A percentile compares a stretch with the other conserved stretches of the same genome.
phyloP scores from a whole-genome alignment of 495 filamentous ascomycete species.

The Apiosordaria backusii region DNA sequence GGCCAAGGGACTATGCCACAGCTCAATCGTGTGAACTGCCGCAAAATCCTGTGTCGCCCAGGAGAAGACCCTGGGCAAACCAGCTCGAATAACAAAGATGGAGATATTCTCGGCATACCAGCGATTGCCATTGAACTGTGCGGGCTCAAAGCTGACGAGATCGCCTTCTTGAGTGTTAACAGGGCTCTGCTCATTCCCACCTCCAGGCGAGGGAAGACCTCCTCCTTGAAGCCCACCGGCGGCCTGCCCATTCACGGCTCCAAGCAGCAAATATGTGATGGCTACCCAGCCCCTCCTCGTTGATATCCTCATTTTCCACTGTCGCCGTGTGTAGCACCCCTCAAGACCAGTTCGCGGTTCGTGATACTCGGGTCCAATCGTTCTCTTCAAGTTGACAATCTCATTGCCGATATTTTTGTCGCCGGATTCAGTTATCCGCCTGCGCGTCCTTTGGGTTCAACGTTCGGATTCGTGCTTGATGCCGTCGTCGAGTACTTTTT shows the following conservation, averaged over 20 bases:
- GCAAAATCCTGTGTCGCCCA: neutral
- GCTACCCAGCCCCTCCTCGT: conserved; percentile 18
- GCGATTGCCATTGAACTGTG: too few relatives aligned
- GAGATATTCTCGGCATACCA: neutral
- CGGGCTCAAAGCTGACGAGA: neutral
- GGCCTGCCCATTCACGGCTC: conserved; percentile 8
- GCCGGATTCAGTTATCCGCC: neutral
- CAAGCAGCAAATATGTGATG: conserved; percentile 10
- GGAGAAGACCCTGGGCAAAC: neutral
- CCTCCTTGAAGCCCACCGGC: neutral
- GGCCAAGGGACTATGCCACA: too few relatives aligned
- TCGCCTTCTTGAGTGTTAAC: neutral
- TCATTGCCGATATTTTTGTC: conserved; percentile 9
- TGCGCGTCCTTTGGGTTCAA: neutral
- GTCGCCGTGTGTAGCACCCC: neutral
- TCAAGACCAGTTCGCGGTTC: neutral
- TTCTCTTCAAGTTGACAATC: neutral
- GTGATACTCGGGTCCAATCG: neutral
- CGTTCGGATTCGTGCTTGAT: neutral
- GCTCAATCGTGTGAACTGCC: too few relatives aligned
- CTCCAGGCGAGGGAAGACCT: neutral
- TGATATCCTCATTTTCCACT: conserved; percentile 24
- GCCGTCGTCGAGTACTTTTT: neutral
- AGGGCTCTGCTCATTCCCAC: too few relatives aligned
- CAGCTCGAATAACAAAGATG: neutral